Base-by-base conservation (phyloP, 441 rosid species). In the Raphanus hybrid region DNA sequence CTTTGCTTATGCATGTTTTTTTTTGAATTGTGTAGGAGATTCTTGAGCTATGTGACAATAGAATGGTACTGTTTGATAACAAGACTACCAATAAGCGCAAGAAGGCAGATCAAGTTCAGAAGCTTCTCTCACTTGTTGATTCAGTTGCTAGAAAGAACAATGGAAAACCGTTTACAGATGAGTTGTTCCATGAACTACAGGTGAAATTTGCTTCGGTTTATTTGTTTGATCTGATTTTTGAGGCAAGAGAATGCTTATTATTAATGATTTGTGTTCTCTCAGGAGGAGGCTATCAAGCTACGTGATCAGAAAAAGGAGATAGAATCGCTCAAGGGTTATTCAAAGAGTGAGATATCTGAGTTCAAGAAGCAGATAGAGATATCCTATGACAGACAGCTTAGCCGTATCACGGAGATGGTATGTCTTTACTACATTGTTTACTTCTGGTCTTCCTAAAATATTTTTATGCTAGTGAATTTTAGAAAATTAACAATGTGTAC, bases 131-230 rank as follows among this genome's bases (percentile, higher is more conserved):
- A n/a, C 86, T 89, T 62, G 91, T 15, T 75, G 82, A 87, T 48
- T 52, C 35, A 8, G 84, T 91, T 73, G 81, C 81, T 37, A 71
- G 43, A 8, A 82, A 79, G 54, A 94, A 92, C 80, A 85, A 81
- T 72, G 98, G 97, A 59, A 86, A 75, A 50, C 97, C 97, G 0
- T 94, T 84, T 73, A 87, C 91, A 12, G 91, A 91, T 77, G 95
- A 92, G 63, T 67, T 89, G 75, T 91, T 91, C 82, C 81, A 34
- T 5, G 96, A 87, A 71, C 76, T 89, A 81, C 84, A 85, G 92
- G 98, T 87, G 10, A 63, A 81, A 1, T 57, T 43, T 2, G 10
- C 45, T 41, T 37, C 3, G 23, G 8, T 61, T 70, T 54, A 3
- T 2, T 37, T 9, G 0, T 35, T 60, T 58, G 27, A 29, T 69